Evolutionary conservation across 164 flowering plant species (phyloP).

Genomic region (Vitis vinifera): ASM3070453v1 NC_081818.1:29763001-29763500

Average conservation of each 20-base stretch:
- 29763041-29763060: slow-evolving; percentile 98
- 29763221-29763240: no score
- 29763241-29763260: no score
- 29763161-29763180: no score
- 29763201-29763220: no score
- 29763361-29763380: slow-evolving; percentile 90
- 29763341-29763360: slow-evolving; percentile 91
- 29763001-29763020: slow-evolving; percentile 97
- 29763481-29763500: slow-evolving; percentile 20
- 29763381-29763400: slow-evolving; percentile 98
- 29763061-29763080: slow-evolving; percentile 66
- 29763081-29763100: slow-evolving; percentile 97
- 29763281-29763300: no score
- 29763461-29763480: slow-evolving; percentile 8
- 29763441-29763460: slow-evolving; percentile 40
- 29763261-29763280: no score
- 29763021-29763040: slow-evolving; percentile 97
- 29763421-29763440: slow-evolving; percentile 97
- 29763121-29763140: neutral
- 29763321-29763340: slow-evolving; percentile 93
- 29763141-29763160: no score
- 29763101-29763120: slow-evolving; percentile 71
- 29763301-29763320: slow-evolving; percentile 76
- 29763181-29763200: no score
- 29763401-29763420: slow-evolving; percentile 94